Conservation (phyloP, 2,329 filamentous ascomycete species). For the Claviceps capensis region DNA sequence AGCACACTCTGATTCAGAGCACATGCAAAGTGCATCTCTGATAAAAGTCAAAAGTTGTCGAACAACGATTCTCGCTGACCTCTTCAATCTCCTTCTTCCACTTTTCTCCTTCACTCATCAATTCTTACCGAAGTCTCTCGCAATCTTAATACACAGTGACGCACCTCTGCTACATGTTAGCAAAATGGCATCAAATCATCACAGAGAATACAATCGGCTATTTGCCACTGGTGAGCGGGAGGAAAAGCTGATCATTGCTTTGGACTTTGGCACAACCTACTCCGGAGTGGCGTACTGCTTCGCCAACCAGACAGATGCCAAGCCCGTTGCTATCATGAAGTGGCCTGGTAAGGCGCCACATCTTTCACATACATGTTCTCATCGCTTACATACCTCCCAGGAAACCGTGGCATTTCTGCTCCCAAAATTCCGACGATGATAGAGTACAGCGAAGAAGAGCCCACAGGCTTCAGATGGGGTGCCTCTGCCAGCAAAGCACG, state of each 20-base stretch:
- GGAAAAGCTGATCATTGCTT: constrained; percentile 32
- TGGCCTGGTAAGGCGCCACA: constrained; percentile 9
- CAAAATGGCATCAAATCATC: not conserved
- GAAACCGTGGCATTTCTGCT: constrained; percentile 24
- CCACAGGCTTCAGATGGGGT: constrained; percentile 21
- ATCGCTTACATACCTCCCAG: constrained; percentile 26
- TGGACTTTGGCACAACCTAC: constrained; percentile 44
- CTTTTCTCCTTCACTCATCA: not conserved
- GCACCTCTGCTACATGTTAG: not conserved
- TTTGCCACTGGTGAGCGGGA: not conserved
- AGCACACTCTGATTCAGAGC: not conserved
- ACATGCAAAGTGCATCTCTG: not conserved
- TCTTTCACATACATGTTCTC: constrained; percentile 20
- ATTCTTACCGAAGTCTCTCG: not conserved
- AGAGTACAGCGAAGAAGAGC: constrained; percentile 21
- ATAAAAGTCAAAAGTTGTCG: not conserved
- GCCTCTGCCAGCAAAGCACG: constrained; percentile 2
- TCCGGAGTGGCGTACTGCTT: constrained; percentile 33
- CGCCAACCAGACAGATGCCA: constrained; percentile 5
- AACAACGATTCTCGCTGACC: not conserved
- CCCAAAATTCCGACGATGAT: constrained; percentile 17
- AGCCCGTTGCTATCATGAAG: constrained; percentile 19
- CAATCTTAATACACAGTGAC: not conserved
- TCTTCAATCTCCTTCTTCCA: not conserved
- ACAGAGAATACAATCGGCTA: not conserved